Base-by-base conservation (phyloP, 345 rosid genomes). In the Aquilaria sinensis region DNA sequence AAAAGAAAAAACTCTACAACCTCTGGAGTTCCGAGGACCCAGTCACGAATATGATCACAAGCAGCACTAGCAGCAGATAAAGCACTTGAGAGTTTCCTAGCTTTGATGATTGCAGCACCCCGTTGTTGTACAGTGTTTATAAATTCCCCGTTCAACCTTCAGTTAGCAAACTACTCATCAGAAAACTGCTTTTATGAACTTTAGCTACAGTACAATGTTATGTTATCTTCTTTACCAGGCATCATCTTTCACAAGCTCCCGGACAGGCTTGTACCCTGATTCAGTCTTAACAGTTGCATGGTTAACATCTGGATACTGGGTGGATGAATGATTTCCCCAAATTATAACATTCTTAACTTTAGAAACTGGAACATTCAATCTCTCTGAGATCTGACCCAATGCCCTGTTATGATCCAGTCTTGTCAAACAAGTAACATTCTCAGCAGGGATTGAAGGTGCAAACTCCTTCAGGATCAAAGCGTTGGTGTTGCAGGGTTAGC, bases 241-340 rank as follows among this genome's bases (percentile, higher is more conserved):
- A 65, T 85, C 85, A 57, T 92, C 84, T 13, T 70, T 72, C 23
- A 83, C 62, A 14, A 78, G 73, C 49, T 85, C 82, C 70, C 75
- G 75, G 8, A 80, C 75, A 57, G 84, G 62, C 55, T 66, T 78
- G 46, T 81, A 83, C 47, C 81, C 83, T 2, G 48, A 78, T 60
- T 69, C 50, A 41, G 77, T 70, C 58, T 56, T 53, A 46, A 80
- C 83, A 31, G 77, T 79, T 12, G 91, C 91, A 29, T 92, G 96
- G 53, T 76, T 87, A 61, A 67, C 85, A 69, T 92, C 98, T 29
- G 98, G 98, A 65, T 87, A 87, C 46, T 89, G 98, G 51, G 96
- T 87, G 23, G 95, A 83, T n/a, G 92, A 92, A 70, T 92, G 98
- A 69, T 89, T 89, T 13, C 97, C 97, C 94, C 97, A 89, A 14